Base-by-base conservation (phyloP, 2,329 filamentous ascomycete genomes). In the Dryadomyces quercivorus region DNA sequence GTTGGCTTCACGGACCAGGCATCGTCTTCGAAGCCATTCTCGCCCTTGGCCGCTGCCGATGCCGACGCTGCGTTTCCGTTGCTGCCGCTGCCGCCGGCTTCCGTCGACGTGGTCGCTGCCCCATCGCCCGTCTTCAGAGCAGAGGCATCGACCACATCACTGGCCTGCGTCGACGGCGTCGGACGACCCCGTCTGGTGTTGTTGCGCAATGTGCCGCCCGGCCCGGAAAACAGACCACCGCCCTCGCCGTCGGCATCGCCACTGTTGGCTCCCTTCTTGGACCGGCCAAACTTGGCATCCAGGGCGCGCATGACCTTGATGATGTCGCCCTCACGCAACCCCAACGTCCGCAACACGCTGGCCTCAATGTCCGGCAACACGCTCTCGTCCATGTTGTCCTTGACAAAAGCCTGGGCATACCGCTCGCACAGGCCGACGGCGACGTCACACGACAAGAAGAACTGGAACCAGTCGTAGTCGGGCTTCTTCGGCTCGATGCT, bases 381-480 rank as follows among this genome's bases (percentile, higher is more conserved):
- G 59, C 88, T 91, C 67, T 96, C 91, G 60, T 95, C 91, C 89
- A 98, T 97, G 22, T 91, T 93, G 65, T 98, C 93, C 64, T 85
- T 85, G 50, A 81, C 69, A 65, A 98, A 98, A 2, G 89, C 88
- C 64, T 90, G 87, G 1, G 91, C 85, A 65, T 98, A 98, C 54
- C 93, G 81, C 70, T 97, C 92, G 69, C 93, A 98, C 48, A 95
- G 84, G 56, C 94, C 88, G 50, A 92, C 88, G 47, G 90, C 86
- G 62, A 97, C 89, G 49, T 95, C 92, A 66, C 90, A 94, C 59
- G 84, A 83, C 44, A 98, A 73, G 75, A 98, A 98, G 72, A 98
- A 97, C 66, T 96, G 90, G 64, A 98, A 98, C 93, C 93, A 98
- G 67, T 98, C 93, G 66, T 97, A 95, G 50, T 93, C 85, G 1